Base-by-base conservation (phyloP, 2,329 filamentous ascomycete species). In the Fusarium agapanthi region DNA sequence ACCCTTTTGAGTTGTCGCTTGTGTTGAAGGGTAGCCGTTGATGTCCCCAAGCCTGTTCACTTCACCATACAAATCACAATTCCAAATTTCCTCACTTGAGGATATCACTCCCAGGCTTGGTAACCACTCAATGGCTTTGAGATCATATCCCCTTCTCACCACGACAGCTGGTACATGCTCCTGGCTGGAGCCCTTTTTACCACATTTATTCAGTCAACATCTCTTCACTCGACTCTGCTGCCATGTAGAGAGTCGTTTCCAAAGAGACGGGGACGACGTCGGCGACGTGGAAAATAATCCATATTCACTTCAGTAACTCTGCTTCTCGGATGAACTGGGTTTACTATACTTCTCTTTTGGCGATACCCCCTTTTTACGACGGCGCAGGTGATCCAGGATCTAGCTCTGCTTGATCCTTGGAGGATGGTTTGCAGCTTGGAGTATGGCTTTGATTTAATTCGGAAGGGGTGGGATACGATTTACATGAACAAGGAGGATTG, bases 321-420 rank as follows among this genome's bases (percentile, higher is more conserved):
- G 57, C 59, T 75, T 74, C 72, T 75, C 67, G 61, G 60, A 72
- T 71, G 75, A 67, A 70, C 56, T 67, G 69, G 72, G 62, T 67
- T 65, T 77, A 58, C 54, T 80, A 80, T 76, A 80, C 75, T 64
- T 71, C 80, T 80, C 75, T 77, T 73, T 76, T 71, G 77, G 77
- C 76, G 80, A 81, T 81, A 81, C 80, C 80, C 80, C 75, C 48
- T 61, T 73, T 79, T 72, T 67, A 69, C 65, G 67, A 76, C 53
- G 69, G 62, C 59, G 65, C 54, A 66, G 76, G 76, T 72, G 74
- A 68, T 74, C 63, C 69, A 54, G 54, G 70, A 51, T 54, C 40
- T 38, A 32, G 47, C 41, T 47, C 50, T 40, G 61, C 37, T 53
- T 57, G 58, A 35, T 48, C 54, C 37, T 28, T 65, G 75, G 69